These are phyloP conservation scores for Erythrobasidium hasegawianum DNA, from an alignment of 1,284 basidiomycete species.

Conservation along the genomic window DNA sequence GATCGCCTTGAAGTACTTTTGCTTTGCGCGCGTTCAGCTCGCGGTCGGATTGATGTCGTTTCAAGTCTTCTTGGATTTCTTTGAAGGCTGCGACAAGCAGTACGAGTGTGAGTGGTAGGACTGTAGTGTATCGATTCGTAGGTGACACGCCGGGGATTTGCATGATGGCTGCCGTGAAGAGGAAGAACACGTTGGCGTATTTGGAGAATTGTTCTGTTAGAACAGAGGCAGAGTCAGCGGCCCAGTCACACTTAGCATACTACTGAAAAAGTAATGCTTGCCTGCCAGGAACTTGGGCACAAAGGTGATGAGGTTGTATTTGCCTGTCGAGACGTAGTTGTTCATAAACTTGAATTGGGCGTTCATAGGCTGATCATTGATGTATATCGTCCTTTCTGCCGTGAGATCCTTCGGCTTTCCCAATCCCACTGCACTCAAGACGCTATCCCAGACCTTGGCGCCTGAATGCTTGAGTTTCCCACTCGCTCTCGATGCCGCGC, in stretches of 20 bases:
- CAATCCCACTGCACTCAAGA: conserved; percentile 10
- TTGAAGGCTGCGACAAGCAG: conserved; percentile 94
- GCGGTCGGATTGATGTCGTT: conserved; percentile 91
- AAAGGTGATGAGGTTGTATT: conserved; percentile 88
- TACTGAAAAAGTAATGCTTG: too few species aligned
- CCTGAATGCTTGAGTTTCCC: conserved; percentile 26
- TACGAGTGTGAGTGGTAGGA: conserved; percentile 83
- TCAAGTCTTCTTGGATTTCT: conserved; percentile 92
- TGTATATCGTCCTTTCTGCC: conserved; percentile 41
- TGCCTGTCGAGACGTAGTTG: conserved; percentile 91
- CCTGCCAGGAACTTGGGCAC: conserved; percentile 88
- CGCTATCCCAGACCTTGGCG: conserved; percentile 12
- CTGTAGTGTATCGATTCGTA: conserved; percentile 92
- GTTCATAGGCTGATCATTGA: conserved; percentile 40
- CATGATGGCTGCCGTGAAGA: conserved; percentile 97
- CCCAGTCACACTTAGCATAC: too few species aligned
- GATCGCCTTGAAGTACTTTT: conserved; percentile 64
- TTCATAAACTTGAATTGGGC: conserved; percentile 36
- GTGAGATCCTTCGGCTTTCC: conserved; percentile 20
- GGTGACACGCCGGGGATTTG: conserved; percentile 98
- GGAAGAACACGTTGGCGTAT: conserved; percentile 98
- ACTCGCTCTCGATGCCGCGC: conserved; percentile 16
- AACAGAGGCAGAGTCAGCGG: too few species aligned
- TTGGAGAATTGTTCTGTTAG: conserved; percentile 91
- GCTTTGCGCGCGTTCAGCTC: conserved; percentile 82